Conservation (phyloP, 768 basidiomycete species). For the Boletus huronensis region DNA sequence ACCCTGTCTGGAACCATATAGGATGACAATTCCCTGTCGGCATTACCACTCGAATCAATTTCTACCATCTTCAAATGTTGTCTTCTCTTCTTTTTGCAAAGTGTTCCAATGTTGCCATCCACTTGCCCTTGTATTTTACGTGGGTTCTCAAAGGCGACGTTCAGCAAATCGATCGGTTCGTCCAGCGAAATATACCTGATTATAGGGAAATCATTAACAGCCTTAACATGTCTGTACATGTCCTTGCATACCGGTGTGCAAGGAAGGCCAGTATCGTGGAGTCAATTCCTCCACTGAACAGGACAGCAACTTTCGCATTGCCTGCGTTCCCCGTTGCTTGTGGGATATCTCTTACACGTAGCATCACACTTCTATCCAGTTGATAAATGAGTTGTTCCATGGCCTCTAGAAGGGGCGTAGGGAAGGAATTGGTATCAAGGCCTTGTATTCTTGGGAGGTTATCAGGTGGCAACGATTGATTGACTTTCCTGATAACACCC, state of each 20-base stretch:
- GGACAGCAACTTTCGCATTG: constrained; percentile 66
- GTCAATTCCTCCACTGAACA: constrained; percentile 97
- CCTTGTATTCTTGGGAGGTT: constrained; percentile 32
- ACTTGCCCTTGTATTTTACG: constrained; percentile 56
- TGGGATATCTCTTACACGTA: constrained; percentile 70
- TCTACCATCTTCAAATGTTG: constrained; percentile 14
- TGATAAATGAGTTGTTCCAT: constrained; percentile 51
- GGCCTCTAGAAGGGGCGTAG: constrained; percentile 29
- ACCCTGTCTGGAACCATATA: constrained; percentile 89
- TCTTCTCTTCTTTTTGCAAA: constrained; percentile 45
- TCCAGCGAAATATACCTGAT: constrained; percentile 63
- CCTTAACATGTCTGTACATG: background rate
- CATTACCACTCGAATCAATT: background rate
- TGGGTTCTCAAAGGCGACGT: constrained; percentile 96
- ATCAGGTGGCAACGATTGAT: constrained; percentile 45
- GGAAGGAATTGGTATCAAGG: constrained; percentile 28
- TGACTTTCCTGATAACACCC: constrained; percentile 46
- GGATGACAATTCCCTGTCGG: constrained; percentile 18
- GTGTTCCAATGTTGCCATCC: constrained; percentile 44
- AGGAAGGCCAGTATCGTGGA: constrained; percentile 81
- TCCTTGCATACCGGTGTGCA: constrained; percentile 58
- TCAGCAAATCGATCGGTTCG: constrained; percentile 89
- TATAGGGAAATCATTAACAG: background rate
- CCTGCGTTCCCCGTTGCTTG: constrained; percentile 34
- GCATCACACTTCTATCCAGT: constrained; percentile 63